phyloP scores from a whole-genome alignment of 805 yeast species.

The Candida nitratophila region DNA sequence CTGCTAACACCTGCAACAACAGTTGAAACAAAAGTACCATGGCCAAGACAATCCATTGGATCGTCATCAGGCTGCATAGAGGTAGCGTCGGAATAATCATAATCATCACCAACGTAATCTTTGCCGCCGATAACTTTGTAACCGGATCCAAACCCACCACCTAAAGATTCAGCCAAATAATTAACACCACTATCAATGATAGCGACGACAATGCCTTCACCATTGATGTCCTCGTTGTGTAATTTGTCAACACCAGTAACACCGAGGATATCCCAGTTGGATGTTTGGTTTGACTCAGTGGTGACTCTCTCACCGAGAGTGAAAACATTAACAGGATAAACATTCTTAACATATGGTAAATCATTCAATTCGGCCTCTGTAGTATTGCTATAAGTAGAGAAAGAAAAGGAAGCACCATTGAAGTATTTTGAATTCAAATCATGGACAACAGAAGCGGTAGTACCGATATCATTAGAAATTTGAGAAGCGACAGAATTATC shows the following conservation, averaged over 20 bases:
- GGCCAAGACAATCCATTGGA: constrained; percentile 17
- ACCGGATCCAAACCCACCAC: constrained; percentile 13
- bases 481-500: neutral
- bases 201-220: constrained; percentile 10
- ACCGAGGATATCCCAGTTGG: constrained; percentile 12
- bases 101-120: constrained; percentile 8
- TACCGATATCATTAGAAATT: neutral
- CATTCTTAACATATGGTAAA: constrained; percentile 4
- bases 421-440: constrained; percentile 4
- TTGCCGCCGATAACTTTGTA: constrained; percentile 12
- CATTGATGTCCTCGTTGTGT: constrained; percentile 10
- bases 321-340: constrained; percentile 6
- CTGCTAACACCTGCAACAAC: constrained; percentile 11
- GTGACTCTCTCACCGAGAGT: neutral
- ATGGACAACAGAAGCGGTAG: constrained; percentile 1
- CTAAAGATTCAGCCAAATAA: constrained; percentile 12
- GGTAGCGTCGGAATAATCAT: neutral
- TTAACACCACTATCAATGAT: constrained; percentile 12
- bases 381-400: constrained; percentile 1
- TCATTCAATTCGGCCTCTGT: neutral
- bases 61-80: constrained; percentile 4
- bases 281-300: neutral
- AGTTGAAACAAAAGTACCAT: constrained; percentile 18
- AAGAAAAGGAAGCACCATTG: constrained; percentile 3
- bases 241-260: constrained; percentile 12